A percentile compares a stretch with the other conserved stretches of the same genome.
Conservation (phyloP, 495 filamentous ascomycete genomes). For the Penicillium cataractarum region DNA sequence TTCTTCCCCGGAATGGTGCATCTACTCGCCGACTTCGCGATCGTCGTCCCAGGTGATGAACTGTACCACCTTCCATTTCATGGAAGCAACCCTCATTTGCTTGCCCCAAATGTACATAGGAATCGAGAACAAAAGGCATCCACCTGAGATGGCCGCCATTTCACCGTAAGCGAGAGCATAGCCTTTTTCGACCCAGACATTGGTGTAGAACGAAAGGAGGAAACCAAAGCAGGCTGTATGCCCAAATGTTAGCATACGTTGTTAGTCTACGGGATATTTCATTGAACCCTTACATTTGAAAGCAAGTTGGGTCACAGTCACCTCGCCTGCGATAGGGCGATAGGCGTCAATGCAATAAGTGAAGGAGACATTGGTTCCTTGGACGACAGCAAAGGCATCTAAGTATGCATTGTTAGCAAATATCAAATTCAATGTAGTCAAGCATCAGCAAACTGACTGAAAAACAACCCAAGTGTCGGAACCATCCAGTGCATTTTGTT, state of each 20-base stretch:
- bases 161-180: slow-evolving; percentile 53
- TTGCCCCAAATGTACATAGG: slow-evolving; percentile 54
- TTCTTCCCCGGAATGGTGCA: background rate
- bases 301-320: slow-evolving; percentile 51
- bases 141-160: slow-evolving; percentile 53
- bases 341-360: slow-evolving; percentile 56
- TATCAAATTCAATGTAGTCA: background rate
- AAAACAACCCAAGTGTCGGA: slow-evolving; percentile 51
- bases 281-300: slow-evolving; percentile 44
- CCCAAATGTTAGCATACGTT: background rate
- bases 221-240: slow-evolving; percentile 51
- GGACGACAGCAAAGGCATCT: slow-evolving; percentile 10
- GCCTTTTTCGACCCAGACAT: slow-evolving; percentile 55
- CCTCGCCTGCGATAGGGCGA: slow-evolving; percentile 55
- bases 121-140: slow-evolving; percentile 39
- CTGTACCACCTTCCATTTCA: slow-evolving; percentile 10
- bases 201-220: slow-evolving; percentile 60
- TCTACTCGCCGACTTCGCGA: slow-evolving; percentile 8
- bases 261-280: background rate
- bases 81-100: slow-evolving; percentile 8
- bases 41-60: slow-evolving; percentile 8
- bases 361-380: slow-evolving; percentile 7
- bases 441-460: slow-evolving; percentile 14
- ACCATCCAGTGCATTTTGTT: slow-evolving; percentile 57
- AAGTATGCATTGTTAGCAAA: background rate